Evolutionary conservation across 495 filamentous ascomycete genomes (phyloP).

Genomic region (Margaritispora aquatica): DNA sequence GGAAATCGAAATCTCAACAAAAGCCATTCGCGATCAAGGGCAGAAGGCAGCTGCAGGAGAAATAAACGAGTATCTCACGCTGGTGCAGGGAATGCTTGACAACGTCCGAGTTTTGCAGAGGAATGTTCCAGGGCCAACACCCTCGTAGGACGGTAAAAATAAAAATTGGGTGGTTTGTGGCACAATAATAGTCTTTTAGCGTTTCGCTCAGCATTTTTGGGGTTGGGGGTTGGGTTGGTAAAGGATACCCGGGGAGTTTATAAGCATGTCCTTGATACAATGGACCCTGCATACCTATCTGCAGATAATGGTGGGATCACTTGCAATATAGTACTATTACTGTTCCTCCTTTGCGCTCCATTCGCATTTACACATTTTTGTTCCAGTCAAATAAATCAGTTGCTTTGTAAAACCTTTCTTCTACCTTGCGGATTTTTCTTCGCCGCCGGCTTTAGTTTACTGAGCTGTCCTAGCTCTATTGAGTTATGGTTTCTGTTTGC

Average conservation of each 20-base stretch:
- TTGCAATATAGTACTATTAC: background rate
- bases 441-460: no score
- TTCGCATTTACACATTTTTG: no score
- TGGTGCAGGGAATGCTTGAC: slow-evolving; percentile 78
- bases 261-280: background rate
- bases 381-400: no score
- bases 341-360: no score
- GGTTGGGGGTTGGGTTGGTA: background rate
- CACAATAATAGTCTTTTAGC: background rate
- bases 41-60: slow-evolving; percentile 47
- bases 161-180: background rate
- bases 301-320: background rate
- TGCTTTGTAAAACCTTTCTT: no score
- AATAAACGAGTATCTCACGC: slow-evolving; percentile 61
- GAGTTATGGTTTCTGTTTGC: no score
- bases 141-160: no score
- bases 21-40: slow-evolving; percentile 63
- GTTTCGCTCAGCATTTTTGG: background rate
- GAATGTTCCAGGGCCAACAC: slow-evolving; percentile 6
- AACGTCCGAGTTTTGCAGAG: slow-evolving; percentile 47
- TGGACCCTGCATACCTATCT: background rate
- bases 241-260: background rate
- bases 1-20: slow-evolving; percentile 73
- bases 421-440: no score
- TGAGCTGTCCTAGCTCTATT: no score